Conservation (phyloP, 805 yeast species). For the Wickerhamomyces alni region DNA sequence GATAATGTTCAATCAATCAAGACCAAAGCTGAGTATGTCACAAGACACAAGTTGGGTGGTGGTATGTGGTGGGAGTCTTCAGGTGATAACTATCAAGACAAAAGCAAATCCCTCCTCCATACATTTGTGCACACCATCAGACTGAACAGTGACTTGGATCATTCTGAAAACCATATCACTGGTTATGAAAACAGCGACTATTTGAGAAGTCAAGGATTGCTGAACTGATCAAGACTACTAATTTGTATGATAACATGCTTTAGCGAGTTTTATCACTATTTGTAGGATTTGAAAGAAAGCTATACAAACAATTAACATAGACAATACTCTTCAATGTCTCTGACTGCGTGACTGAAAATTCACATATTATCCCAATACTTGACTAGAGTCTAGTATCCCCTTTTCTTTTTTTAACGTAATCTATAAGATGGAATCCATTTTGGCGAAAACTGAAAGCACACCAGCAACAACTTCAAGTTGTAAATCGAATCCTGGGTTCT, state of each 20-base stretch:
- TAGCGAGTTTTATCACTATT: no score
- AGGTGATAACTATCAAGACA: slow-evolving; percentile 48
- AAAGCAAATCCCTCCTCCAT: slow-evolving; percentile 34
- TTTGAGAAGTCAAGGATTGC: slow-evolving; percentile 4
- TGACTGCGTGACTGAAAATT: no score
- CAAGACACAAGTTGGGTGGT: slow-evolving; percentile 53
- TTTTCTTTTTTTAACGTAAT: not conserved
- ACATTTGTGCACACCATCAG: slow-evolving; percentile 34
- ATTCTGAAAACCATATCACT: slow-evolving; percentile 4
- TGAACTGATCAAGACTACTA: no score
- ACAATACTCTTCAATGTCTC: no score
- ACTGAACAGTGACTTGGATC: slow-evolving; percentile 7
- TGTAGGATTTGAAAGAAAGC: no score
- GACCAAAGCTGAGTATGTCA: slow-evolving; percentile 56
- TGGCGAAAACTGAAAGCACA: slow-evolving; percentile 80
- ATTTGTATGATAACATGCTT: no score
- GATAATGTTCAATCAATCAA: slow-evolving; percentile 54
- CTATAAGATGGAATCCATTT: slow-evolving; percentile 84
- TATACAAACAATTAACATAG: no score
- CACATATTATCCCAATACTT: not conserved
- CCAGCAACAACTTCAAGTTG: slow-evolving; percentile 90
- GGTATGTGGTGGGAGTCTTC: slow-evolving; percentile 95
- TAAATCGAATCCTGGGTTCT: slow-evolving; percentile 42
- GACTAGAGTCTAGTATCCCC: not conserved
- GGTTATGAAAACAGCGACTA: slow-evolving; percentile 10